A percentile compares a stretch with the other conserved stretches of the same genome.
These are phyloP conservation scores for Angomonas ambiguus DNA, from an alignment of 208 protist species.

Conservation along the genomic window DNA sequence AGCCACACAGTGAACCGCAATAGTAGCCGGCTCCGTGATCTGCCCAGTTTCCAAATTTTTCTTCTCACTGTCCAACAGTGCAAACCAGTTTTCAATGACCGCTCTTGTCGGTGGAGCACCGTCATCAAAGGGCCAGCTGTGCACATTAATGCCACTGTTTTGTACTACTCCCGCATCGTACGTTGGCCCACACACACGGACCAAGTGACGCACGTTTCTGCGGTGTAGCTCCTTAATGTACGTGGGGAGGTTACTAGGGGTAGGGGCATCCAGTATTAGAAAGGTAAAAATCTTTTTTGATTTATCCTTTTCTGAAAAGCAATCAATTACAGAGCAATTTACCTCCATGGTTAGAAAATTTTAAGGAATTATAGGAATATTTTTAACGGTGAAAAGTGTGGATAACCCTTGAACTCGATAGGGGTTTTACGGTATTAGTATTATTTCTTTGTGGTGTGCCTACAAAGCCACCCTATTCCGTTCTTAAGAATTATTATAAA, in stretches of 20 bases:
- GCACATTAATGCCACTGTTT: slow-evolving; percentile 66
- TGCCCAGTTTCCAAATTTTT: slow-evolving; percentile 3
- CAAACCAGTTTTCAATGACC: slow-evolving; percentile 79
- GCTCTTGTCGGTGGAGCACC: slow-evolving; percentile 77
- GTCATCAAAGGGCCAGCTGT: slow-evolving; percentile 90
- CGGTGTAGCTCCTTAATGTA: slow-evolving; percentile 88
- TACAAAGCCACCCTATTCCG: too few species aligned
- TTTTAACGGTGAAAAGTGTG: neutral
- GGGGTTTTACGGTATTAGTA: slow-evolving; percentile 13
- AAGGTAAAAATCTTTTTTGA: slow-evolving; percentile 58
- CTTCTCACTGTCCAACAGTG: slow-evolving; percentile 70
- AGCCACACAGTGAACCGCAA: slow-evolving; percentile 92
- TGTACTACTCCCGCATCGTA: slow-evolving; percentile 69
- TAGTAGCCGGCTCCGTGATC: slow-evolving; percentile 22
- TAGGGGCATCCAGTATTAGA: slow-evolving; percentile 84
- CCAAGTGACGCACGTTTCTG: slow-evolving; percentile 69
- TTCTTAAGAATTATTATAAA: too few species aligned
- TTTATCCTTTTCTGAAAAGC: slow-evolving; percentile 40
- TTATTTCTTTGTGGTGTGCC: slow-evolving; percentile 21
- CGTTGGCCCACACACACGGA: slow-evolving; percentile 84
- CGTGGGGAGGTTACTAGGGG: slow-evolving; percentile 80
- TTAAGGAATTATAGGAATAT: slow-evolving; percentile 5
- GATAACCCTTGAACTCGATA: neutral
- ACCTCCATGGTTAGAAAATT: slow-evolving; percentile 79
- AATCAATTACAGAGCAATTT: slow-evolving; percentile 81